These are phyloP conservation scores for Hemisphaericaspora xylanilytica DNA, from an alignment of 1,139 yeast species.

Conservation along the genomic window DNA sequence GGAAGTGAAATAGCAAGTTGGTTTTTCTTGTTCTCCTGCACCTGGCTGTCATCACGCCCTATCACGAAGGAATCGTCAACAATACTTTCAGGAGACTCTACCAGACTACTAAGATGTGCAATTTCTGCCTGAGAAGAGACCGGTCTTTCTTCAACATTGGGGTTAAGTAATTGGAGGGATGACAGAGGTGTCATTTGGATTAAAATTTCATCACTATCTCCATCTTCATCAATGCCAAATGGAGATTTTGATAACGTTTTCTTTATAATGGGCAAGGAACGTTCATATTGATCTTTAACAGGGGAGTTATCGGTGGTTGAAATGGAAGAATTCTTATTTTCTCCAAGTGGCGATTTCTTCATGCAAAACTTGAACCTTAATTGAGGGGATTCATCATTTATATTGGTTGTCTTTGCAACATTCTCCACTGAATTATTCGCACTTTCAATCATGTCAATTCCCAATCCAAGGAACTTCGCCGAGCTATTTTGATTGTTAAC, in stretches of 20 bases:
- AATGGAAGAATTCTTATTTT: too few relatives aligned
- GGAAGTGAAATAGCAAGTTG: slow-evolving; percentile 23
- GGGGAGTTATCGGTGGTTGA: slow-evolving; percentile 12
- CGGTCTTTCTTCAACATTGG: slow-evolving; percentile 23
- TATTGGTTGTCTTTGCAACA: background rate
- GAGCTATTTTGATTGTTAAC: slow-evolving; percentile 20
- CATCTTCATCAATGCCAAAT: background rate
- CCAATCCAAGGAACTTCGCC: slow-evolving; percentile 32
- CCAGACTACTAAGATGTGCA: slow-evolving; percentile 16
- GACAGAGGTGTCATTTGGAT: slow-evolving; percentile 13
- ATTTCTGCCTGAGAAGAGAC: slow-evolving; percentile 32
- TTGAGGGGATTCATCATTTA: background rate
- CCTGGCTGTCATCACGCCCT: background rate
- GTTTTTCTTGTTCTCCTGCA: background rate
- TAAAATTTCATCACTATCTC: slow-evolving; percentile 9
- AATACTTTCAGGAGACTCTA: slow-evolving; percentile 4
- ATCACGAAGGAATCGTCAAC: background rate
- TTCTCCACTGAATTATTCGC: slow-evolving; percentile 2
- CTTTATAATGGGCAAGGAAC: slow-evolving; percentile 28
- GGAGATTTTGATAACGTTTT: slow-evolving; percentile 25
- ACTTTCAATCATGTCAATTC: slow-evolving; percentile 27
- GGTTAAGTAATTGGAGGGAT: slow-evolving; percentile 7
- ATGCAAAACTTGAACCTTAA: background rate
- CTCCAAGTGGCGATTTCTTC: slow-evolving; percentile 4
- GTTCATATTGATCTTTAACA: slow-evolving; percentile 14